Conservation (phyloP, 139 green algal genomes). For the Chlorella sorokiniana region DNA sequence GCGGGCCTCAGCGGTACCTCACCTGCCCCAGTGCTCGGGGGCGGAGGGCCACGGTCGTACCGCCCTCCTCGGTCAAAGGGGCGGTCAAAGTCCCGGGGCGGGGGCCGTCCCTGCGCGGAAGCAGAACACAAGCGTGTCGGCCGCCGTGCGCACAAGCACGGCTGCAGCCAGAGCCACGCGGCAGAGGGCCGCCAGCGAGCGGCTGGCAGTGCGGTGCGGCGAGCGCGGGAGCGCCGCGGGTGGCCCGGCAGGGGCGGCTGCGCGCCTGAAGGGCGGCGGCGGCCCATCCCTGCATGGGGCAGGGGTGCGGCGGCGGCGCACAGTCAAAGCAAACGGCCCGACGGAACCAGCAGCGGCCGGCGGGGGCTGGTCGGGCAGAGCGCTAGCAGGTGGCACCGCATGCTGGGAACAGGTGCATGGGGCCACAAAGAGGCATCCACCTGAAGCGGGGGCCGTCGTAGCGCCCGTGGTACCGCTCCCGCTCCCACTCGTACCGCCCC, state of each 20-base stretch:
- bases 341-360: too few relatives aligned
- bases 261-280: background rate
- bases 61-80: too few relatives aligned
- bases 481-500: background rate
- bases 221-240: too few relatives aligned
- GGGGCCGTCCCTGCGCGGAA: background rate
- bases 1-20: background rate
- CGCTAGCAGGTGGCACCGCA: background rate
- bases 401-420: background rate
- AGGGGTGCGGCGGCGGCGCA: background rate
- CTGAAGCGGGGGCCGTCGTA: constrained; percentile 5
- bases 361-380: too few relatives aligned
- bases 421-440: background rate
- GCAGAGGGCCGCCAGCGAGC: background rate
- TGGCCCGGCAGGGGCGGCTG: too few relatives aligned
- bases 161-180: background rate
- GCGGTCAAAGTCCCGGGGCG: background rate
- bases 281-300: background rate
- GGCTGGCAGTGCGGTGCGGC: too few relatives aligned
- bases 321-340: too few relatives aligned
- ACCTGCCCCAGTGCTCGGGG: too few relatives aligned
- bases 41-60: background rate
- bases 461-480: background rate
- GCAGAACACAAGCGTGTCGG: too few relatives aligned
- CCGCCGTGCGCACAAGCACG: too few relatives aligned